Conservation (phyloP, 148 eudicot species). For the Mesembryanthemum crystallinum region DNA sequence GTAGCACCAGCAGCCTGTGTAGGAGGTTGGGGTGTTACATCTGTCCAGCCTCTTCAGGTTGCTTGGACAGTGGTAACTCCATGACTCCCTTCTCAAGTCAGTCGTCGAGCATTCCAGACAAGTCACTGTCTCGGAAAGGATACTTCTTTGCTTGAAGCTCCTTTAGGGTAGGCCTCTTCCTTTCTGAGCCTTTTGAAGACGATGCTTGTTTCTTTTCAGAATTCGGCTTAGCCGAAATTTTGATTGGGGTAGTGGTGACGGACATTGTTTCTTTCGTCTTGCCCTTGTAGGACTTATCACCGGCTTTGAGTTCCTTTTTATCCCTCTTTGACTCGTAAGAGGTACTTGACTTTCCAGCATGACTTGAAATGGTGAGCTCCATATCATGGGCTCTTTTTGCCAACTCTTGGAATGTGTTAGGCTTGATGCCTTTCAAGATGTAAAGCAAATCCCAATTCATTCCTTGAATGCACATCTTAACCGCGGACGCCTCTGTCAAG, state of each 20-base stretch:
- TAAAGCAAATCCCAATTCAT: not conserved
- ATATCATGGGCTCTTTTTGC: not conserved
- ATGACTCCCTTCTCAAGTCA: not conserved
- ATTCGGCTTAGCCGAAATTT: not conserved
- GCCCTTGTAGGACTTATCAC: not conserved
- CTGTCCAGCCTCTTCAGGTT: not conserved
- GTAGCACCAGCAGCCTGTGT: too few relatives aligned
- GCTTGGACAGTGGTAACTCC: not conserved
- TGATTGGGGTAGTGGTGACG: not conserved
- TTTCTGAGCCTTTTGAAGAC: not conserved
- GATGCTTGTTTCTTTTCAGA: not conserved
- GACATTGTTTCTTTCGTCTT: not conserved
- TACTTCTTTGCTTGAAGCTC: conserved; percentile 18
- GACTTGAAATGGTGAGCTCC: not conserved
- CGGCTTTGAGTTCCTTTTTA: not conserved
- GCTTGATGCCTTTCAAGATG: not conserved
- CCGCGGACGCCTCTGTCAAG: not conserved
- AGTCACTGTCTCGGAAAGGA: conserved; percentile 8
- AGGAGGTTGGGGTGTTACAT: too few relatives aligned
- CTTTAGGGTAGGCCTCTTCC: not conserved
- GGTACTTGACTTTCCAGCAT: not conserved
- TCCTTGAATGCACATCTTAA: not conserved
- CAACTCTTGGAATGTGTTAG: not conserved
- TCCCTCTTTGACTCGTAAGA: not conserved
- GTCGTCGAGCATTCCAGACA: conserved; percentile 13